Evolutionary conservation across 495 filamentous ascomycete genomes (phyloP).

Genomic region (Elasticomyces elasticus): DNA sequence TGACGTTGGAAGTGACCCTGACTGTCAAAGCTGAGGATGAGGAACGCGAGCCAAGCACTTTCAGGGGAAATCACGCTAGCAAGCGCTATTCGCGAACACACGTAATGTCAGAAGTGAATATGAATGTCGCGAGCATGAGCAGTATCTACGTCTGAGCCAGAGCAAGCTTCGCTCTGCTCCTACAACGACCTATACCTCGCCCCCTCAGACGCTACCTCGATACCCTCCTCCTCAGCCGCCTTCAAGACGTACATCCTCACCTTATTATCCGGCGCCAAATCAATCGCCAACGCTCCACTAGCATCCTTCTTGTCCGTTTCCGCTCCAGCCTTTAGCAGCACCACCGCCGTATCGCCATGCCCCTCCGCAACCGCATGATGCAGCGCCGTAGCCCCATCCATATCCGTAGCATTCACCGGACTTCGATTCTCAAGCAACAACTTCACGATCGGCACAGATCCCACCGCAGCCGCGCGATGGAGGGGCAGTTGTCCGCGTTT

Average conservation of each 20-base stretch:
- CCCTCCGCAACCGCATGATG: conserved; percentile 92
- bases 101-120: too few species aligned
- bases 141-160: too few species aligned
- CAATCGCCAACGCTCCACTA: conserved; percentile 64
- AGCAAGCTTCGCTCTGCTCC: background rate
- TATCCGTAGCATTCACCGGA: conserved; percentile 80
- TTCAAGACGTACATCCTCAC: conserved; percentile 62
- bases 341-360: conserved; percentile 78
- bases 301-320: conserved; percentile 68
- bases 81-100: too few species aligned
- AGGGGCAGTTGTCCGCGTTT: conserved; percentile 75
- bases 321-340: conserved; percentile 73
- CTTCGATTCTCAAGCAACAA: conserved; percentile 67
- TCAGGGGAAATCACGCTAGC: too few species aligned
- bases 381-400: conserved; percentile 71
- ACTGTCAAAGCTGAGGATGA: too few species aligned
- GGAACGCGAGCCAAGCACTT: too few species aligned
- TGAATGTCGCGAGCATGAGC: too few species aligned
- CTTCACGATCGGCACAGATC: conserved; percentile 75
- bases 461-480: conserved; percentile 84
- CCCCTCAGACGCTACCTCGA: conserved; percentile 41
- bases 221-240: conserved; percentile 74
- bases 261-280: conserved; percentile 74
- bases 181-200: background rate
- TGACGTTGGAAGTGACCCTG: too few species aligned